These are phyloP conservation scores for Daldinia eschscholtzii DNA, from an alignment of 2,329 filamentous ascomycete genomes.

Conservation along the genomic window DNA sequence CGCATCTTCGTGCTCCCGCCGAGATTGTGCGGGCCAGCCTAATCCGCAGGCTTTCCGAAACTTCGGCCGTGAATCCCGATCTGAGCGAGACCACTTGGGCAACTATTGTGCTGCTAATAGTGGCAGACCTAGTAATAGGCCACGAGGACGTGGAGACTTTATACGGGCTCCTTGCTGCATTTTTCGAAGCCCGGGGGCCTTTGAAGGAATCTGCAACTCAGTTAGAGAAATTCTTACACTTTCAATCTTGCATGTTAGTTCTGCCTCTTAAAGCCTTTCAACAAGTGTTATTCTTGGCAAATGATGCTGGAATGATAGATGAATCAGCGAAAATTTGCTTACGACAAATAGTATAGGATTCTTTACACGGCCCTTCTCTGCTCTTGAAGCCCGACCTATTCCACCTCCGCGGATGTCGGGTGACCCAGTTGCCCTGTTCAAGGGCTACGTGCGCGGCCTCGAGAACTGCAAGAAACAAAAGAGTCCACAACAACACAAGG, in stretches of 20 bases:
- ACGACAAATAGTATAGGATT: constrained; percentile 25
- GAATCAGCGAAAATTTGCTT: not conserved
- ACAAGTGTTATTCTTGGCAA: not conserved
- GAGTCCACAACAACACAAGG: not conserved
- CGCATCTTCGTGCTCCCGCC: constrained; percentile 21
- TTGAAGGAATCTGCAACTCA: constrained; percentile 12
- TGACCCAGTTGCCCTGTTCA: constrained; percentile 16
- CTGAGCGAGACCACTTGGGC: constrained; percentile 27
- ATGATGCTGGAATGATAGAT: not conserved
- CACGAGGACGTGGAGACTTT: constrained; percentile 25
- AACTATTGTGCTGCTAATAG: constrained; percentile 21
- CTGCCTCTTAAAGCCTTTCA: not conserved
- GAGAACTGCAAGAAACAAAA: constrained; percentile 8
- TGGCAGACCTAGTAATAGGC: constrained; percentile 27
- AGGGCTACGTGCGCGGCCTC: constrained; percentile 10
- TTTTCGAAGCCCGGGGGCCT: constrained; percentile 26
- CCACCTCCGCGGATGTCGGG: not conserved
- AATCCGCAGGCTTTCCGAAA: constrained; percentile 21
- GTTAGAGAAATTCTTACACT: constrained; percentile 27
- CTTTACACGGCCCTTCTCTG: constrained; percentile 25
- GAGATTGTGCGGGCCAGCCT: constrained; percentile 25
- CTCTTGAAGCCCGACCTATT: constrained; percentile 3
- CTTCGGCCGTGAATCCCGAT: constrained; percentile 15
- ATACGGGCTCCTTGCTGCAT: constrained; percentile 14
- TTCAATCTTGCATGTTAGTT: constrained; percentile 29